These are phyloP conservation scores for Epichloe scottii DNA, from an alignment of 2,329 filamentous ascomycete genomes.

Conservation along the genomic window DNA sequence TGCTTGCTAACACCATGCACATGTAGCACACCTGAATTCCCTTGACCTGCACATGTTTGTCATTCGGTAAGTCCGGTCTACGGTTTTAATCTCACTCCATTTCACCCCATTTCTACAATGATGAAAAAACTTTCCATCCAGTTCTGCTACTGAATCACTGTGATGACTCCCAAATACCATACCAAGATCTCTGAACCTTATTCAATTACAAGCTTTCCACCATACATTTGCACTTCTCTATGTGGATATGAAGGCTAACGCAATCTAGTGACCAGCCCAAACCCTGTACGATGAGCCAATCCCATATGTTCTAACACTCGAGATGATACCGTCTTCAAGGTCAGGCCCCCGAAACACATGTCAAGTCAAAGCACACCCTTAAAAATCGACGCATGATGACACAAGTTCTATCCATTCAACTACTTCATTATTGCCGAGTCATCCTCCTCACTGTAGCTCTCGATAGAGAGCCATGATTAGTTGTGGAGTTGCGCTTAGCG, in stretches of 20 bases:
- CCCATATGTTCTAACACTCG: background rate
- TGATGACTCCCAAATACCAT: constrained; percentile 57
- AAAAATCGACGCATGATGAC: constrained; percentile 21
- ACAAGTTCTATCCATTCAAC: constrained; percentile 66
- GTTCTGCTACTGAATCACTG: constrained; percentile 62
- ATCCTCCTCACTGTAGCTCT: constrained; percentile 57
- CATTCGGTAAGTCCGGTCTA: background rate
- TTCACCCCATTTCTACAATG: constrained; percentile 25
- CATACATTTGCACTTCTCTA: background rate
- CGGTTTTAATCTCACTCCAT: background rate
- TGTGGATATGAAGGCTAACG: background rate
- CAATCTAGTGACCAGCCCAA: background rate
- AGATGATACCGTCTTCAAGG: background rate
- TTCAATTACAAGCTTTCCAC: background rate
- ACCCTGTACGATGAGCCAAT: background rate
- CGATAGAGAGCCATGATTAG: constrained; percentile 43
- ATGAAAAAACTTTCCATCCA: constrained; percentile 54
- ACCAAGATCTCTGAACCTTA: constrained; percentile 43
- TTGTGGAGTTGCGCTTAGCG: constrained; percentile 54
- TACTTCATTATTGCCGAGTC: constrained; percentile 54
- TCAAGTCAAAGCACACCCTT: background rate
- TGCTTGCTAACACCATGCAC: background rate
- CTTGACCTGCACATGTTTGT: background rate
- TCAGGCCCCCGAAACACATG: background rate
- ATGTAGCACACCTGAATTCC: background rate